Evolutionary conservation across 139 green algal genomes (phyloP), one percentile per base, ranked within the genome.

Genomic region (Haematococcus sp.): DNA sequence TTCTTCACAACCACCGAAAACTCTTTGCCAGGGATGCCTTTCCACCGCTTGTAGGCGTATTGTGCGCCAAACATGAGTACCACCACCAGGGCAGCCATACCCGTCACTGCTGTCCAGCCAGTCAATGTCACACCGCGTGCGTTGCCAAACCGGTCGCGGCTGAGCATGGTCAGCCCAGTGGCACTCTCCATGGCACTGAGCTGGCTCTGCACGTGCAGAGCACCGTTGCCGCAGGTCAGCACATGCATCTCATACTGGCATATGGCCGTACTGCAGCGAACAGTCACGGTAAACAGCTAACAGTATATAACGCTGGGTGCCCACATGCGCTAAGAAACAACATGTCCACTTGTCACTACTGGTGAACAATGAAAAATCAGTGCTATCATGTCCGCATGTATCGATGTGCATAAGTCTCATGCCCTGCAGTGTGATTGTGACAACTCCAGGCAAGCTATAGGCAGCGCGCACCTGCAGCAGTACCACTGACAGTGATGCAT

Each of bases 31-130:
- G 40, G 40, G 40, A 49, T 49, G 40, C 40, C 40, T 11, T 11
- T 49, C 7, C 11, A 49, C 40, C 40, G 40, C 40, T 11, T 49
- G 40, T 49, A 49, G 7, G 11, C 40, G 40, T 49, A 49, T 11
- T 49, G 40, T n/a, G 11, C 46, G 20, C 81, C 85, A 9, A 31
- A 74, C 3, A 84, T 13, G 9, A 81, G 32, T n/a, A 90, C 71
- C 60, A 90, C 54, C 30, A 88, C 71, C 58, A 89, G 67, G 31
- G 85, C 81, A 7, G 78, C 76, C 19, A 92, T 84, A 28, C 83
- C 86, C 3, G 78, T 27, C 44, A 89, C 40, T 0, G 87, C 87
- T 0, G 78, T 81, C 87, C 85, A 90, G 32, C 90, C 91, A 11
- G 66, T 63, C 3, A 75, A 34, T 5, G 55, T 59, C 1, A 66